phyloP scores from a whole-genome alignment of 2,329 filamentous ascomycete species.

The Aspergillus pseudoterreus region DNA sequence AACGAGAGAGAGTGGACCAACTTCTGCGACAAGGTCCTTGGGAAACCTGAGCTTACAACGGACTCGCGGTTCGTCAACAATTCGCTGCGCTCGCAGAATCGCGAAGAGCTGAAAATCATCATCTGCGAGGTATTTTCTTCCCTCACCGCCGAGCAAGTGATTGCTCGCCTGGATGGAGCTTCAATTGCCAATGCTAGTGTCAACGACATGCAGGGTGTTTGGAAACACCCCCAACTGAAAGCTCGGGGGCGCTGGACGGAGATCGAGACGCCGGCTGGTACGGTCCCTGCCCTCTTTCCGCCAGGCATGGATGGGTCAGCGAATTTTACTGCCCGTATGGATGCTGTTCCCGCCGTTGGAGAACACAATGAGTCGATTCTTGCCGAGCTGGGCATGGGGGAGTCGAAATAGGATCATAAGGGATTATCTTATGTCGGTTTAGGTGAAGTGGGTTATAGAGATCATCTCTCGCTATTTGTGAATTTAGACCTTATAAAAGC shows the following conservation, averaged over 20 bases:
- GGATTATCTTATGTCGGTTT: not conserved
- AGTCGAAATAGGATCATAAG: not conserved
- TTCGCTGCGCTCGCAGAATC: slow-evolving; percentile 45
- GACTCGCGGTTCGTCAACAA: slow-evolving; percentile 50
- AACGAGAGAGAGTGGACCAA: slow-evolving; percentile 56
- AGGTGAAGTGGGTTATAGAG: not conserved
- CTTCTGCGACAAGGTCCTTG: slow-evolving; percentile 48
- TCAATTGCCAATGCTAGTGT: slow-evolving; percentile 55
- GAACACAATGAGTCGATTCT: slow-evolving; percentile 50
- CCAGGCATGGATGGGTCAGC: slow-evolving; percentile 40
- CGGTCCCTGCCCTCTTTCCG: slow-evolving; percentile 48
- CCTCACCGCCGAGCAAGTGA: slow-evolving; percentile 39
- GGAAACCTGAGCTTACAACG: slow-evolving; percentile 37
- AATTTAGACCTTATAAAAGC: too few relatives aligned
- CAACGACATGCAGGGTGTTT: slow-evolving; percentile 54
- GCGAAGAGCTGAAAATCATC: slow-evolving; percentile 43
- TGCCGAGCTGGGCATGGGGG: slow-evolving; percentile 40
- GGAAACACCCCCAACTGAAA: slow-evolving; percentile 52
- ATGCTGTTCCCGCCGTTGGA: slow-evolving; percentile 46
- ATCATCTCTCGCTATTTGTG: too few relatives aligned
- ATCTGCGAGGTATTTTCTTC: slow-evolving; percentile 44
- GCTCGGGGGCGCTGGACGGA: slow-evolving; percentile 52
- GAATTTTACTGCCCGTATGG: slow-evolving; percentile 25
- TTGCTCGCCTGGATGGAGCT: slow-evolving; percentile 44
- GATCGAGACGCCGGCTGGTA: slow-evolving; percentile 46